Evolutionary conservation across 495 filamentous ascomycete genomes (phyloP).

Genomic region (Platismatia glauca): DNA sequence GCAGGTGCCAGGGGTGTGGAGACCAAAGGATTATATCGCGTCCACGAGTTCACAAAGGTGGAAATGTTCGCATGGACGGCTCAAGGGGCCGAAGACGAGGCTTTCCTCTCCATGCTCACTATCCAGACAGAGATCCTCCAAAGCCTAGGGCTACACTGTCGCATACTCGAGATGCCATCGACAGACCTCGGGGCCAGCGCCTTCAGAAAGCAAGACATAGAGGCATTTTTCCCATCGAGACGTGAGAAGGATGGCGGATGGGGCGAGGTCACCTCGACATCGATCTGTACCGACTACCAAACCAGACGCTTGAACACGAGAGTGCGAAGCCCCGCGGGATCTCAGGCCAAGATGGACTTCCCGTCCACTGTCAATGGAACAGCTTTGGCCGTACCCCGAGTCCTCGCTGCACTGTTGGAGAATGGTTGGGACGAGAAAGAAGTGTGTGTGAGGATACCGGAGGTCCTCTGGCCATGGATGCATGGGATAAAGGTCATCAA

Average conservation of each 20-base stretch:
- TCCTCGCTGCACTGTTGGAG: slow-evolving; percentile 86
- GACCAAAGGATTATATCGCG: slow-evolving; percentile 90
- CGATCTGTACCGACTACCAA: slow-evolving; percentile 94
- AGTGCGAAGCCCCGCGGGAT: slow-evolving; percentile 31
- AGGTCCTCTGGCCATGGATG: slow-evolving; percentile 75
- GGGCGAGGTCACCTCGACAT: slow-evolving; percentile 88
- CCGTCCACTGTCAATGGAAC: slow-evolving; percentile 92
- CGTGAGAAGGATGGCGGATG: slow-evolving; percentile 65
- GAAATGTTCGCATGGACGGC: slow-evolving; percentile 88
- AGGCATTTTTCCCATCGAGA: slow-evolving; percentile 85
- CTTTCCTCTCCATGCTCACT: slow-evolving; percentile 75
- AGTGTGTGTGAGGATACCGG: slow-evolving; percentile 56
- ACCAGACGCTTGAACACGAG: slow-evolving; percentile 69
- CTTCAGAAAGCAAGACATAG: slow-evolving; percentile 79
- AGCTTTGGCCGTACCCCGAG: slow-evolving; percentile 80
- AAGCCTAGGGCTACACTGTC: slow-evolving; percentile 70
- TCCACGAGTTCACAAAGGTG: slow-evolving; percentile 99
- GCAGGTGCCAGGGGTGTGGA: slow-evolving; percentile 81
- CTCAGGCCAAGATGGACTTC: slow-evolving; percentile 39
- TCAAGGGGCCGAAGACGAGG: slow-evolving; percentile 37
- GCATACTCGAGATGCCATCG: slow-evolving; percentile 86
- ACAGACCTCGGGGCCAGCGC: slow-evolving; percentile 83
- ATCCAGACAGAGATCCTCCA: slow-evolving; percentile 78
- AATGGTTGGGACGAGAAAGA: slow-evolving; percentile 54
- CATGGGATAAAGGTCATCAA: slow-evolving; percentile 59